A percentile compares a stretch with the other conserved stretches of the same genome.
phyloP scores from a whole-genome alignment of 2,329 filamentous ascomycete genomes.

The Trichophyton simii region DNA sequence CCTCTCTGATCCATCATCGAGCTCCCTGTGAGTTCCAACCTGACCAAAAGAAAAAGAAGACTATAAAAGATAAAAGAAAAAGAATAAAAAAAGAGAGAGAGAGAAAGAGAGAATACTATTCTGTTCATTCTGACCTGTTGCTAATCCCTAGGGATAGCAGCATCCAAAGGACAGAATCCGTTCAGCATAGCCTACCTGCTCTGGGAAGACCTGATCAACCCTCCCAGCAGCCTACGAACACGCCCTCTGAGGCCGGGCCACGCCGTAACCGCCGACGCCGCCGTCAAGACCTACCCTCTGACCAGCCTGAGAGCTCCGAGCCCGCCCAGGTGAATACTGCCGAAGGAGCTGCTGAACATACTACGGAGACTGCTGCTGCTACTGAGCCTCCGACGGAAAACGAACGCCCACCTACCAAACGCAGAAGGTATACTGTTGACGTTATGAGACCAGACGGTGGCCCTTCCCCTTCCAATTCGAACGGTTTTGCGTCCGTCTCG shows the following conservation, averaged over 20 bases:
- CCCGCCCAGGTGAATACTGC: conserved; percentile 17
- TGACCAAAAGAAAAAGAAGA: conserved; percentile 17
- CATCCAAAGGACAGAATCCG: not conserved
- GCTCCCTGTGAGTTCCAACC: conserved; percentile 33
- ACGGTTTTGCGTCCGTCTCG: conserved; percentile 43
- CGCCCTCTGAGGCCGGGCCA: conserved; percentile 1
- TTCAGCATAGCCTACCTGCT: conserved; percentile 5
- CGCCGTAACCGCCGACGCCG: conserved; percentile 18
- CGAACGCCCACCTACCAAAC: conserved; percentile 39
- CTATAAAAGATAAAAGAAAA: no score
- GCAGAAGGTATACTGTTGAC: conserved; percentile 42
- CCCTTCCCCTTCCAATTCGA: conserved; percentile 36
- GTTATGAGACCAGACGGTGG: conserved; percentile 52
- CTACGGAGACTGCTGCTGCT: not conserved
- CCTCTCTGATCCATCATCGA: conserved; percentile 49
- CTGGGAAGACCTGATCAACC: conserved; percentile 5
- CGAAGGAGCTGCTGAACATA: conserved; percentile 17
- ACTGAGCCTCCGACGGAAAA: conserved; percentile 17
- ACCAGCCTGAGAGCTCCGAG: conserved; percentile 15
- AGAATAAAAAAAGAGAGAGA: no score
- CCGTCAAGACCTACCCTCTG: conserved; percentile 21
- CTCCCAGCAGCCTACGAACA: not conserved
- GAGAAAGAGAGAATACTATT: not conserved
- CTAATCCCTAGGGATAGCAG: conserved; percentile 2
- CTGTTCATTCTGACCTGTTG: conserved; percentile 12